A percentile compares a stretch with the other conserved stretches of the same genome.
Conservation (phyloP, 306 rosid species). For the Fragaria vesca region DNA sequence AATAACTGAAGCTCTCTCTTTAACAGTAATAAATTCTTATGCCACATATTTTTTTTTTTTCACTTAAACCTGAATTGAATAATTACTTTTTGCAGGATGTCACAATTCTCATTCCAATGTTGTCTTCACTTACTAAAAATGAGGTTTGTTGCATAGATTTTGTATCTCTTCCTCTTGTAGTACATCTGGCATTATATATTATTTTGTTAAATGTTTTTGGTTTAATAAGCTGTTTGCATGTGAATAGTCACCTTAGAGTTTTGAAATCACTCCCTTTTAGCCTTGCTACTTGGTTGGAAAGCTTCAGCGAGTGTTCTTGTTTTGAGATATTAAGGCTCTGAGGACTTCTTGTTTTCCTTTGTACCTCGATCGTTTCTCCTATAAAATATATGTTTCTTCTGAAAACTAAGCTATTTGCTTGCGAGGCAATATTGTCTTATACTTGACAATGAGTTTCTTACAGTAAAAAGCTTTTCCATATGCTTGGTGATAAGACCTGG, state of each 20-base stretch:
- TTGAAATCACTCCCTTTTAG: neutral
- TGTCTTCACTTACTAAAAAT: slow-evolving; percentile 77
- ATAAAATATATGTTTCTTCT: neutral
- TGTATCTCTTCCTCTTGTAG: slow-evolving; percentile 22
- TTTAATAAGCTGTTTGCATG: neutral
- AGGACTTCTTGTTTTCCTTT: neutral
- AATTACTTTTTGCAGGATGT: slow-evolving; percentile 71
- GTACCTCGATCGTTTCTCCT: neutral
- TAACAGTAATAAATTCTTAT: slow-evolving; percentile 4
- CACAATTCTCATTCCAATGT: slow-evolving; percentile 91
- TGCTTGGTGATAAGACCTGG: neutral
- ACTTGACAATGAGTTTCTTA: neutral
- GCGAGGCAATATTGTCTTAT: neutral
- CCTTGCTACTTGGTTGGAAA: neutral
- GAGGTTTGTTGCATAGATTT: slow-evolving; percentile 55
- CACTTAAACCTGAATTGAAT: slow-evolving; percentile 22
- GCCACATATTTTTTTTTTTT: slow-evolving; percentile 8
- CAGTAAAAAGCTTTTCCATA: neutral
- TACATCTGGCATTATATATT: neutral
- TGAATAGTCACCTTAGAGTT: neutral
- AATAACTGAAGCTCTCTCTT: slow-evolving; percentile 21
- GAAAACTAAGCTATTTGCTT: neutral
- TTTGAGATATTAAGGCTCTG: neutral
- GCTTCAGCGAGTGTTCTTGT: neutral
- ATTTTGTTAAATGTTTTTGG: neutral